phyloP scores from a whole-genome alignment of 73 alveolate genomes.

The Paramecium bursaria region DNA sequence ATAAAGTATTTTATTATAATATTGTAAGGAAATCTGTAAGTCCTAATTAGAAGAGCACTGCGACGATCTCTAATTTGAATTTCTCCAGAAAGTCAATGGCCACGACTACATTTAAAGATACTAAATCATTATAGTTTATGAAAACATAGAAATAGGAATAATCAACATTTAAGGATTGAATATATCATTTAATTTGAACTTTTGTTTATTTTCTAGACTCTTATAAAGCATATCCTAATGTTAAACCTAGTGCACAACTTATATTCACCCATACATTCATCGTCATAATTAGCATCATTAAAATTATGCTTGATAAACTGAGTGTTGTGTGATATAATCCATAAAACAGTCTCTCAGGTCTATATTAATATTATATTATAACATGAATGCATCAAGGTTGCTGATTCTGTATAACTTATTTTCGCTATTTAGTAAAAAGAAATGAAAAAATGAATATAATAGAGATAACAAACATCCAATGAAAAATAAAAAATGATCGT shows the following conservation, averaged over 20 bases:
- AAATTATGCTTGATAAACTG: conserved; percentile 25
- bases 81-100: conserved; percentile 47
- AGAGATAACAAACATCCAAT: conserved; percentile 34
- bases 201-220: too few relatives aligned
- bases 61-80: conserved; percentile 28
- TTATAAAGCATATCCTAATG: conserved; percentile 44
- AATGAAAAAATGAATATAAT: conserved; percentile 21
- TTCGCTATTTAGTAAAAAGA: not conserved
- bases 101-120: not conserved
- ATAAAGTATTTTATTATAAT: not conserved
- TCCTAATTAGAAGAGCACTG: conserved; percentile 26
- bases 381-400: not conserved
- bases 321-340: not conserved
- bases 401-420: not conserved
- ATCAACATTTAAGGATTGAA: too few relatives aligned
- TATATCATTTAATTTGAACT: too few relatives aligned
- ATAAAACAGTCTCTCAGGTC: conserved; percentile 5
- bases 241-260: not conserved
- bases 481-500: conserved; percentile 35
- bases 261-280: conserved; percentile 52
- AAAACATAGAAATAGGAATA: conserved; percentile 22
- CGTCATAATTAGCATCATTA: conserved; percentile 53
- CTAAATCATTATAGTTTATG: conserved; percentile 37
- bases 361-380: not conserved
- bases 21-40: conserved; percentile 3